These are phyloP conservation scores for Chaetomiaceae sp. DNA, from an alignment of 2,329 filamentous ascomycete species.

Conservation along the genomic window DNA sequence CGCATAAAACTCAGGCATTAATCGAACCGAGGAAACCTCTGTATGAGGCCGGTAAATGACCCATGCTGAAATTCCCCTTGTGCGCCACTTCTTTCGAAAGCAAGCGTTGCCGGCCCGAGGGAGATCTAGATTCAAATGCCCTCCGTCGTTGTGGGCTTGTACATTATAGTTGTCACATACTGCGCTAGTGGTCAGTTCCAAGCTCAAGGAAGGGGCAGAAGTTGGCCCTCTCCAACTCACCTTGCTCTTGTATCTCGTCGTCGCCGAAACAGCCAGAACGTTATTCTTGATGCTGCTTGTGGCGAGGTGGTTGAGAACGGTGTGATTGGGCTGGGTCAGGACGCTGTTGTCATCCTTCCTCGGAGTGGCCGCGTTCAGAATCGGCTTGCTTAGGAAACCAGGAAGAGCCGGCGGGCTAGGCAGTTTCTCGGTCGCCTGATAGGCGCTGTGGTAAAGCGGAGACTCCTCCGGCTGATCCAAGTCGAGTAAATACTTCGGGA, in stretches of 20 bases:
- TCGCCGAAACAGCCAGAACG: constrained; percentile 89
- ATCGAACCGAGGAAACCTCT: neutral
- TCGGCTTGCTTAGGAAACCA: constrained; percentile 87
- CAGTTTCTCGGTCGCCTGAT: constrained; percentile 69
- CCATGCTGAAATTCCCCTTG: no score
- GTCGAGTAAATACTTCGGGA: constrained; percentile 81
- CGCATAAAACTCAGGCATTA: neutral
- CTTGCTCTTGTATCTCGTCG: constrained; percentile 96
- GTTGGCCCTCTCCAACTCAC: constrained; percentile 36
- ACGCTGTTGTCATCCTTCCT: constrained; percentile 99
- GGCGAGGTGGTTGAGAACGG: constrained; percentile 89
- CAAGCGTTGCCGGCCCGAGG: neutral
- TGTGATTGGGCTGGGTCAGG: constrained; percentile 93
- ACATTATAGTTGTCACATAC: constrained; percentile 97
- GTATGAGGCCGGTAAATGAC: no score
- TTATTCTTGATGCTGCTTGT: constrained; percentile 98
- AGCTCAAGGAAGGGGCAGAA: neutral
- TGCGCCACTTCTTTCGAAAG: no score
- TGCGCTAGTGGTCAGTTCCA: constrained; percentile 34
- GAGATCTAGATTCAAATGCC: constrained; percentile 30
- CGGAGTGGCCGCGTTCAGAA: constrained; percentile 81
- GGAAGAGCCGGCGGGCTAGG: constrained; percentile 79
- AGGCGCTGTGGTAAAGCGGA: constrained; percentile 65
- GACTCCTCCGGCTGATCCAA: constrained; percentile 80
- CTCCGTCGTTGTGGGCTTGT: constrained; percentile 73